These are phyloP conservation scores for Paracorniculantispora psalliotae DNA, from an alignment of 2,329 filamentous ascomycete species.

Conservation along the genomic window DNA sequence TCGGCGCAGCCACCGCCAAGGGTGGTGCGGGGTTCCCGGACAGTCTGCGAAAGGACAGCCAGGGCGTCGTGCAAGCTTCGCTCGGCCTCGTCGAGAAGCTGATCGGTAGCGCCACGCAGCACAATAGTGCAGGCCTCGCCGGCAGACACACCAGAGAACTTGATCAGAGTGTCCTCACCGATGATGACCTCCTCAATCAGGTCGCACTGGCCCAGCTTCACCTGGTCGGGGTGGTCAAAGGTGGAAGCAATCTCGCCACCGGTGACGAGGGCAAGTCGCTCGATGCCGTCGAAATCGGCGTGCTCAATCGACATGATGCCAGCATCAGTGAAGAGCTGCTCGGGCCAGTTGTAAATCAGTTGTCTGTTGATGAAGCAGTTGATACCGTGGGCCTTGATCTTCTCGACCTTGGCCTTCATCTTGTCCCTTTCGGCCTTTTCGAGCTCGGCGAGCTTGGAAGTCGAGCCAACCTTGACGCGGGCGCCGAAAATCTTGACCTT, in stretches of 20 bases:
- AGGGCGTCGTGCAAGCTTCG: constrained; percentile 93
- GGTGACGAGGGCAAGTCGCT: constrained; percentile 88
- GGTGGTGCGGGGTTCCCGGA: constrained; percentile 89
- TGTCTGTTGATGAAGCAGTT: constrained; percentile 99
- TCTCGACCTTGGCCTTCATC: constrained; percentile 99
- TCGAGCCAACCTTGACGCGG: constrained; percentile 92
- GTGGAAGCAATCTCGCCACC: constrained; percentile 96
- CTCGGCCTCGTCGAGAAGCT: constrained; percentile 94
- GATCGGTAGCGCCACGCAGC: constrained; percentile 90
- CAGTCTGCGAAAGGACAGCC: constrained; percentile 92
- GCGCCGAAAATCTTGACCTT: constrained; percentile 99
- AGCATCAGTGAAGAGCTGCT: constrained; percentile 96
- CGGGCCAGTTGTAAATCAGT: constrained; percentile 99
- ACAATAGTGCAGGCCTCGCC: constrained; percentile 96
- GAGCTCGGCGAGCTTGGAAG: constrained; percentile 93
- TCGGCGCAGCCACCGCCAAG: constrained; percentile 94
- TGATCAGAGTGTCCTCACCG: constrained; percentile 94
- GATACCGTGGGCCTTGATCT: constrained; percentile 97
- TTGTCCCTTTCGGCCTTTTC: constrained; percentile 98
- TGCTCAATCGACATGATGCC: constrained; percentile 99
- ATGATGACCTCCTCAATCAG: constrained; percentile 97
- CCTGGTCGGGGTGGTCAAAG: constrained; percentile 95
- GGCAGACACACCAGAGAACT: constrained; percentile 92
- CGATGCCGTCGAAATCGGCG: constrained; percentile 97
- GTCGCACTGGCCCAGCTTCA: constrained; percentile 93